Conservation (phyloP, 768 basidiomycete species). For the Nidularia sp. region DNA sequence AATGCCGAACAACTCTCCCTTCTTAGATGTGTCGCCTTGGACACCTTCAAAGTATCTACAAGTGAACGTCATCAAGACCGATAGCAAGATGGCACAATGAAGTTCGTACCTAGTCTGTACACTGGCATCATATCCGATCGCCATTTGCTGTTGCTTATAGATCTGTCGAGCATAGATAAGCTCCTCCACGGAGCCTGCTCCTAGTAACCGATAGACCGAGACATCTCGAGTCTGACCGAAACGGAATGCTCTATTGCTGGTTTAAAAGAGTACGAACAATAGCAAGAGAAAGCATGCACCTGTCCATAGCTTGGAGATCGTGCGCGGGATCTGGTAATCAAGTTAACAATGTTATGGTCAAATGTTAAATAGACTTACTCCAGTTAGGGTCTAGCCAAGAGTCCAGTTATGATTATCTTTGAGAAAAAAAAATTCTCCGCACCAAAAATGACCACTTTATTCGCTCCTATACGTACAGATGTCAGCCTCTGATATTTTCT, state of each 20-base stretch:
- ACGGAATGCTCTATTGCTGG: slow-evolving; percentile 57
- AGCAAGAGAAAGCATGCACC: slow-evolving; percentile 20
- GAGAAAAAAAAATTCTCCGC: slow-evolving; percentile 13
- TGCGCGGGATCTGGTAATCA: slow-evolving; percentile 79
- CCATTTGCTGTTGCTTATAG: slow-evolving; percentile 93
- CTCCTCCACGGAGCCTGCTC: slow-evolving; percentile 85
- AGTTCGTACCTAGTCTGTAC: slow-evolving; percentile 65
- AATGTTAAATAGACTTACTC: slow-evolving; percentile 55
- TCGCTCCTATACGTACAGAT: slow-evolving; percentile 54
- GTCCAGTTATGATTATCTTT: slow-evolving; percentile 4
- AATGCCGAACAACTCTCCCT: slow-evolving; percentile 83
- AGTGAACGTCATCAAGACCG: neutral
- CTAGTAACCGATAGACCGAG: slow-evolving; percentile 76
- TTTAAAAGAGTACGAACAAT: neutral
- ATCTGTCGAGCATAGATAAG: slow-evolving; percentile 86
- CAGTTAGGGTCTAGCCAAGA: slow-evolving; percentile 76
- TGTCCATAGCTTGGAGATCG: slow-evolving; percentile 90
- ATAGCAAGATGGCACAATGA: neutral
- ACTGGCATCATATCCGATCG: slow-evolving; percentile 83
- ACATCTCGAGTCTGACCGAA: slow-evolving; percentile 89
- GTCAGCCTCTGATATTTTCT: neutral
- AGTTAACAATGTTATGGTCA: slow-evolving; percentile 1
- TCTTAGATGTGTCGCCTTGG: slow-evolving; percentile 68
- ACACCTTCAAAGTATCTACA: slow-evolving; percentile 76
- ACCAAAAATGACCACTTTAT: slow-evolving; percentile 93